Base-by-base conservation (phyloP, 345 rosid species). In the Nephelium lappaceum region DNA sequence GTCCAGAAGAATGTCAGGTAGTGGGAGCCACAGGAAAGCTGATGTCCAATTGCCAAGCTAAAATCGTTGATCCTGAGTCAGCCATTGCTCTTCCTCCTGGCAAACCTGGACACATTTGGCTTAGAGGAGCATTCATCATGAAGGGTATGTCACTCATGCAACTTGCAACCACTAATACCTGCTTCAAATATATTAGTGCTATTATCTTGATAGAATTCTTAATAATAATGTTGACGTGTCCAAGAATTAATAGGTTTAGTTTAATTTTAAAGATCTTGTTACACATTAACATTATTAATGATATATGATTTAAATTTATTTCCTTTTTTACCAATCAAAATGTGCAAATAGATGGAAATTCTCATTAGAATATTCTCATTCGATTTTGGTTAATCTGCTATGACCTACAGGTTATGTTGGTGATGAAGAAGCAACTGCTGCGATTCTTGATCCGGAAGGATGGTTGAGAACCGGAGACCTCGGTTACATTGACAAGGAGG, bases 381-480 rank as follows among this genome's bases (percentile, higher is more conserved):
- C 16, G 21, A 31, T 47, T 3, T 61, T 38, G 2, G 12, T 49
- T 53, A 42, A 18, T 69, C n/a, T 9, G 27, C 39, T 43, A 4
- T 41, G 39, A 23, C 57, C 2, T 47, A 67, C 70, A 91, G 93
- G 93, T 31, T 91, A 91, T 64, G 83, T 88, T 18, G 86, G 78
- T 31, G 89, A 89, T 75, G 87, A 84, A 53, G 85, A 81, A 79
- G 93, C 93, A 43, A 89, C 91, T 38, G 80, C 81, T 45, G 82
- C 82, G 36, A 55, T 74, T 77, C 21, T 88, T 77, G 88, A 87
- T 81, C 71, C 88, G 0, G 88, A 84, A 2, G 95, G 95, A 72
- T 89, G 95, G 95, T 76, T 88, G 43, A 89, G 80, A 81, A 91
- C 92, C 0, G 95, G 93, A 24, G 93, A 88, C 82, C 86, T 87